Evolutionary conservation across 2,329 filamentous ascomycete genomes (phyloP).

Genomic region (Nectriaceae sp.): DNA sequence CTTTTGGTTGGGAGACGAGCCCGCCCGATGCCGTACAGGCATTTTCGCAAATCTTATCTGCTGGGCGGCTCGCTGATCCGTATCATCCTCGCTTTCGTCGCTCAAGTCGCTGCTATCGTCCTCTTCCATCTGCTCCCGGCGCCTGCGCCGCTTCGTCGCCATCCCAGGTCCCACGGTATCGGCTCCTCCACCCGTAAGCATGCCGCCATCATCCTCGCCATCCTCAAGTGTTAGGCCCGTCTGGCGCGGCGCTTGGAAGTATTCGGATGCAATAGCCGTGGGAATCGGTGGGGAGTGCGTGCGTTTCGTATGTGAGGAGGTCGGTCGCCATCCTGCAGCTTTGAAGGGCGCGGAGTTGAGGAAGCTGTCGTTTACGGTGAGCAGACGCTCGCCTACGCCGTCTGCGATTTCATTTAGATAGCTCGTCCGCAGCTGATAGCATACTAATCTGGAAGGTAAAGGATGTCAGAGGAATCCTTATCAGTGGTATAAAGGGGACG

Average conservation of each 20-base stretch:
- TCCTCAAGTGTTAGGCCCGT: slow-evolving; percentile 66
- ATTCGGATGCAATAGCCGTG: slow-evolving; percentile 78
- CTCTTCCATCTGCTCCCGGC: slow-evolving; percentile 76
- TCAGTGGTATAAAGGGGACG: slow-evolving; percentile 8
- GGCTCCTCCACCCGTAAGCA: slow-evolving; percentile 67
- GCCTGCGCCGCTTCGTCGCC: slow-evolving; percentile 65
- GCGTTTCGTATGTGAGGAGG: slow-evolving; percentile 74
- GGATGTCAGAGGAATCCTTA: background rate
- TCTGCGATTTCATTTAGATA: slow-evolving; percentile 81
- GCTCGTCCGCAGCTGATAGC: slow-evolving; percentile 78
- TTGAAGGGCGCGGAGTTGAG: slow-evolving; percentile 82
- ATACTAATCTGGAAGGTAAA: slow-evolving; percentile 64
- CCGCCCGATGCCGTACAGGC: slow-evolving; percentile 82
- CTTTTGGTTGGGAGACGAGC: slow-evolving; percentile 80
- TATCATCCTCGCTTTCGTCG: slow-evolving; percentile 81
- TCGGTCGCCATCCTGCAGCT: slow-evolving; percentile 76
- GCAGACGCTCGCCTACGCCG: slow-evolving; percentile 80
- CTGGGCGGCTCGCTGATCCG: slow-evolving; percentile 74
- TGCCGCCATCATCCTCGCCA: slow-evolving; percentile 71
- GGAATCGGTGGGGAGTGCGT: slow-evolving; percentile 86
- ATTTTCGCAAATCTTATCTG: slow-evolving; percentile 97
- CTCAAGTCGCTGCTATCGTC: slow-evolving; percentile 84
- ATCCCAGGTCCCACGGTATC: slow-evolving; percentile 70
- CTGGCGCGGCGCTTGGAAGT: slow-evolving; percentile 73
- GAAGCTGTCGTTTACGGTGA: slow-evolving; percentile 77